These are phyloP conservation scores for Parathielavia appendiculata DNA, from an alignment of 495 filamentous ascomycete genomes.

Conservation along the genomic window DNA sequence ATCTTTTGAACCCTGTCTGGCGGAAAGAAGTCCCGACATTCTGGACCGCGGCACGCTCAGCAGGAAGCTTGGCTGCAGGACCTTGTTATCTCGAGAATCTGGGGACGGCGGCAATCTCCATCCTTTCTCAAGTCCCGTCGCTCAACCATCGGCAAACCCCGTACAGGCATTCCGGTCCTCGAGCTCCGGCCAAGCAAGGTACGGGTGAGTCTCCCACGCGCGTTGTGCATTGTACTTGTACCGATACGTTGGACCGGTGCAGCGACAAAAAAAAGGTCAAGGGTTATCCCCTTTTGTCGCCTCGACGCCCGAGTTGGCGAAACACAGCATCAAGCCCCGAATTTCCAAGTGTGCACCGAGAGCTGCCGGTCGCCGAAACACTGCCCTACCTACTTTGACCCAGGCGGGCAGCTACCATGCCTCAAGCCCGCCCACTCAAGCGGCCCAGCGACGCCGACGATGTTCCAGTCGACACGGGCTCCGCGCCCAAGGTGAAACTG, in stretches of 20 bases:
- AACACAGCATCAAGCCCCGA: constrained; percentile 11
- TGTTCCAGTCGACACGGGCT: constrained; percentile 22
- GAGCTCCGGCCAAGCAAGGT: constrained; percentile 1
- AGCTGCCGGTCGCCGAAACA: constrained; percentile 16
- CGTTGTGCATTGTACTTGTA: background rate
- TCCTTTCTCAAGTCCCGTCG: constrained; percentile 7
- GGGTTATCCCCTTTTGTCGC: constrained; percentile 1
- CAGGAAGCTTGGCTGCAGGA: background rate
- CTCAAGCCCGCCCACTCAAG: constrained; percentile 35
- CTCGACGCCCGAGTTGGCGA: constrained; percentile 23
- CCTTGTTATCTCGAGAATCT: constrained; percentile 15
- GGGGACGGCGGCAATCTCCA: constrained; percentile 27
- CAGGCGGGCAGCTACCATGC: constrained; percentile 12
- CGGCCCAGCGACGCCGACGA: constrained; percentile 39
- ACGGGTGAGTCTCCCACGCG: background rate
- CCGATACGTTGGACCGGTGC: background rate
- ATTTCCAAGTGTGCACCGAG: background rate
- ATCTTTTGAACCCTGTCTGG: background rate
- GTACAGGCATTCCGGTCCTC: constrained; percentile 5
- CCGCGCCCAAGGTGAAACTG: constrained; percentile 41
- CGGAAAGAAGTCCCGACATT: constrained; percentile 13
- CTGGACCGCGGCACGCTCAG: constrained; percentile 11
- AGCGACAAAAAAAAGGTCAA: constrained; percentile 11
- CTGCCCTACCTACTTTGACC: no score
- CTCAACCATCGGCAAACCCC: constrained; percentile 25